Evolutionary conservation across 139 green algal species (phyloP).

Genomic region (Spirogloea muscicola): DNA sequence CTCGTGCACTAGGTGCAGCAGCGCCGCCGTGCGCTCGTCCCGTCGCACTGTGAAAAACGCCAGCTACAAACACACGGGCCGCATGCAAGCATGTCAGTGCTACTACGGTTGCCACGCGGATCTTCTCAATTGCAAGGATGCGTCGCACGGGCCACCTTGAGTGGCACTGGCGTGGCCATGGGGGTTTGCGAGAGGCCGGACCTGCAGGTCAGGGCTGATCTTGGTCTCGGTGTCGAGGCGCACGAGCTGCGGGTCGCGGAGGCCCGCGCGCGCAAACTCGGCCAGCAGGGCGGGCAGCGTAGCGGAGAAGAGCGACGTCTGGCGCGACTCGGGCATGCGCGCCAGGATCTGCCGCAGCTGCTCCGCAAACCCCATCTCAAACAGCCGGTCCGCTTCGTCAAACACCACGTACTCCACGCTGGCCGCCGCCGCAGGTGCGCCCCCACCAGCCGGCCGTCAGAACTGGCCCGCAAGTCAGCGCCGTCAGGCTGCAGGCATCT

Average conservation of each 20-base stretch:
- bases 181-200: no score
- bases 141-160: no score
- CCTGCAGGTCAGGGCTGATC: conserved; percentile 85
- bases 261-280: conserved; percentile 84
- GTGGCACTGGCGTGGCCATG: no score
- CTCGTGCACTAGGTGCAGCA: conserved; percentile 82
- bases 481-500: no score
- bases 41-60: conserved; percentile 52
- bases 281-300: conserved; percentile 86
- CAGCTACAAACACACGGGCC: no score
- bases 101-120: no score
- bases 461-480: no score
- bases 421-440: no score
- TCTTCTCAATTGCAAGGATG: no score
- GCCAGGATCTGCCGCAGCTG: conserved; percentile 80
- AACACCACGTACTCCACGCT: conserved; percentile 78
- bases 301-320: conserved; percentile 94
- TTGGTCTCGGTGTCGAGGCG: conserved; percentile 87
- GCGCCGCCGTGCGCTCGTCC: conserved; percentile 84
- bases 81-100: no score
- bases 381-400: conserved; percentile 94
- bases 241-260: conserved; percentile 82
- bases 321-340: conserved; percentile 55
- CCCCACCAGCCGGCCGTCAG: no score
- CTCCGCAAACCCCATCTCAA: conserved; percentile 95